Percentiles rank a stretch among this genome's conserved stretches.
Evolutionary conservation across 805 yeast genomes (phyloP).

Genomic region (Lachancea nothofagi): DNA sequence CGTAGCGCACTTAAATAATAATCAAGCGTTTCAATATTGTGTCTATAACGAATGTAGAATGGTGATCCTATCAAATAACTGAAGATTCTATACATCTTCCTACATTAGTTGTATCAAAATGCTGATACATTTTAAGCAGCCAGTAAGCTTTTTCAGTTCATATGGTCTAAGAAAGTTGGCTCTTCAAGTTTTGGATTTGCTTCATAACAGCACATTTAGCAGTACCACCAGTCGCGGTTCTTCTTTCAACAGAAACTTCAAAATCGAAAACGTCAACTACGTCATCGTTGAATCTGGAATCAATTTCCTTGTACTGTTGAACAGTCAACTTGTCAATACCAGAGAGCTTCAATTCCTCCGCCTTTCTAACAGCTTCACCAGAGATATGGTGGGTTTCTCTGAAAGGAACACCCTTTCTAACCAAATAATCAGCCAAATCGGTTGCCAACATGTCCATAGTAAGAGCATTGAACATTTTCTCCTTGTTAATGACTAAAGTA

Average conservation of each 20-base stretch:
- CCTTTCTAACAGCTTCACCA: constrained; percentile 91
- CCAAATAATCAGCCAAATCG: constrained; percentile 95
- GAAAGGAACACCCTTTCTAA: constrained; percentile 96
- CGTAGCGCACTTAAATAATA: no score
- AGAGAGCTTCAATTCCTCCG: constrained; percentile 68
- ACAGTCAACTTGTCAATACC: constrained; percentile 84
- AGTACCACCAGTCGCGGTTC: constrained; percentile 96
- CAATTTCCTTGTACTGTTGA: constrained; percentile 75
- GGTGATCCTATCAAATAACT: no score
- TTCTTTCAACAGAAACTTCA: constrained; percentile 92
- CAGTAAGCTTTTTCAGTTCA: no score
- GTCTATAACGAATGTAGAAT: no score
- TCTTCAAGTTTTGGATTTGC: constrained; percentile 39
- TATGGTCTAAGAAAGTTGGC: constrained; percentile 9
- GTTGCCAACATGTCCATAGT: constrained; percentile 99
- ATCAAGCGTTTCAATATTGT: no score
- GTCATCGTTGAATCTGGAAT: constrained; percentile 72
- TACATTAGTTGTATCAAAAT: not conserved
- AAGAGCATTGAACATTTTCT: constrained; percentile 77
- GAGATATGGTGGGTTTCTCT: constrained; percentile 99
- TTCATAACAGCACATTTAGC: constrained; percentile 82
- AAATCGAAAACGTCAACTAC: constrained; percentile 84
- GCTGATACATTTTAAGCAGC: no score
- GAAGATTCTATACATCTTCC: no score
- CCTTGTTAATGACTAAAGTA: constrained; percentile 67